Base-by-base conservation (phyloP, 257 asterid species). In the Craterostigma plantagineum region DNA sequence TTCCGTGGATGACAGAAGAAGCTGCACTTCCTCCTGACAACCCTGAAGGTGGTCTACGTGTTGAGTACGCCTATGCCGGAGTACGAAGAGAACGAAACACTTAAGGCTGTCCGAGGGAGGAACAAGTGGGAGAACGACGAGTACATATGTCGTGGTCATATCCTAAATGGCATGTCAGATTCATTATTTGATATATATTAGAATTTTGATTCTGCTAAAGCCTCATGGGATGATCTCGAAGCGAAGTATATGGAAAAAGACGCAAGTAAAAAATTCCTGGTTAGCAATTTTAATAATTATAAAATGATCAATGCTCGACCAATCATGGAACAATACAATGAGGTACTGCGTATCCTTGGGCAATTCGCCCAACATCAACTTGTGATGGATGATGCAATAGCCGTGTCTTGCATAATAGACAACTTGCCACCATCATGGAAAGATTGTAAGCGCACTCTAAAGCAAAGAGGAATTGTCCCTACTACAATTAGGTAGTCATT, bases 111-210 rank as follows among this genome's bases (percentile, higher is more conserved):
- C 9, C 4, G 44, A 9, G 4, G 44, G 16, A 40, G 14, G 14
- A 40, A 12, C 16, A 12, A 40, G 15, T 40, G 14, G 44, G 44
- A 40, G 44, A 40, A 40, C 16, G 44, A 40, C 12, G 44, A 40
- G 15, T n/a, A 40, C 44, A 14, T 40, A 9, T 40, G 14, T 40
- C 44, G 16, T 10, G 44, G 44, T 40, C 44, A 40, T 14, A 40
- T 40, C 12, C 14, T 40, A 9, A 40, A 40, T n/a, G 14, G 16
- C 2, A 40, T 40, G 44, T 5, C 14, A 7, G 44, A 40, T 40
- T 7, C 44, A 7, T 16, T 11, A 11, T 40, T n/a, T 0, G 15
- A 40, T 14, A 40, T 40, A 8, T 40, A 40, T 14, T 16, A 40
- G 16, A 40, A 40, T 14, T 7, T 40, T 11, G 44, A 40, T 8